Conservation (phyloP, 495 filamentous ascomycete genomes). For the Neurospora sp. region DNA sequence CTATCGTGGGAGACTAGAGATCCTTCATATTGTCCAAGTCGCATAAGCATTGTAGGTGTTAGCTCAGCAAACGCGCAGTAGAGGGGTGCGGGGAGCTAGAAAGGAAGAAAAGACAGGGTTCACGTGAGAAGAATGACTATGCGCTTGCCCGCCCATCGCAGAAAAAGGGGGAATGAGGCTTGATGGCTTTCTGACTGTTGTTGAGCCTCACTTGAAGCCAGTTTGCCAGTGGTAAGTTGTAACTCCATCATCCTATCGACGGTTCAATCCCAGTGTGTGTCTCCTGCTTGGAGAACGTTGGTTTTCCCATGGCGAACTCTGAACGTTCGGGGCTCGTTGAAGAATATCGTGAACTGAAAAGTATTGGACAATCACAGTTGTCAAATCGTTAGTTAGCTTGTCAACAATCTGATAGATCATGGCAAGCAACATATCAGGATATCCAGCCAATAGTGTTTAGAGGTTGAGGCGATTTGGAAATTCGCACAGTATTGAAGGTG, state of each 20-base stretch:
- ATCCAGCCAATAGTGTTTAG: neutral
- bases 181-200: neutral
- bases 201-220: neutral
- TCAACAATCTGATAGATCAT: neutral
- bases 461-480: neutral
- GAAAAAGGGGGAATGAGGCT: neutral
- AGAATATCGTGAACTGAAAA: neutral
- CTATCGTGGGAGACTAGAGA: neutral
- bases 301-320: neutral
- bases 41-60: neutral
- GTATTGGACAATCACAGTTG: neutral
- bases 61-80: neutral
- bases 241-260: neutral
- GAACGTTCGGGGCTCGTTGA: neutral
- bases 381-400: neutral
- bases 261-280: neutral
- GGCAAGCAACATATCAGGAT: neutral
- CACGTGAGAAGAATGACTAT: neutral
- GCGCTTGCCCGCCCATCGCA: neutral
- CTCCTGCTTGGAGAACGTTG: neutral
- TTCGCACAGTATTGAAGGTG: neutral
- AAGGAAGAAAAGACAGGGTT: neutral
- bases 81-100: neutral
- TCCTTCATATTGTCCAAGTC: neutral
- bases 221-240: neutral